These are phyloP conservation scores for Gautieria morchelliformis DNA, from an alignment of 768 basidiomycete species.

Conservation along the genomic window DNA sequence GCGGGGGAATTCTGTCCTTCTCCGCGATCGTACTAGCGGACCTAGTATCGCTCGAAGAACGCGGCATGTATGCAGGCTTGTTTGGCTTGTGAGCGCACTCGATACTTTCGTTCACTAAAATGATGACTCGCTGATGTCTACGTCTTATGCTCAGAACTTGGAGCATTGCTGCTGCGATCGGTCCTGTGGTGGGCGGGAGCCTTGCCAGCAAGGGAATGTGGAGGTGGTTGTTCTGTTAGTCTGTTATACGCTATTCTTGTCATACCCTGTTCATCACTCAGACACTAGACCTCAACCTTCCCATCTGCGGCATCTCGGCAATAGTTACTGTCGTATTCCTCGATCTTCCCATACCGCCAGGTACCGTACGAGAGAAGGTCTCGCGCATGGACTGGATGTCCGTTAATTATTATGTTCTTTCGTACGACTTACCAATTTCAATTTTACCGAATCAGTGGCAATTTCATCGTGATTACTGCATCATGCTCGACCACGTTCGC, in stretches of 20 bases:
- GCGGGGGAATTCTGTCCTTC: conserved; percentile 19
- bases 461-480: conserved; percentile 13
- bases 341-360: conserved; percentile 7
- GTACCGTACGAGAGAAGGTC: conserved; percentile 4
- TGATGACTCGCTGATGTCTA: neutral
- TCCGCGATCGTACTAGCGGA: conserved; percentile 28
- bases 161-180: conserved; percentile 26
- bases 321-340: neutral
- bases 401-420: conserved; percentile 9
- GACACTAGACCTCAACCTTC: conserved; percentile 8
- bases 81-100: conserved; percentile 14
- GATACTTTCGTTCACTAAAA: neutral
- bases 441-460: conserved; percentile 16
- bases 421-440: conserved; percentile 20
- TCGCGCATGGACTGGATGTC: conserved; percentile 12
- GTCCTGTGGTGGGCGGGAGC: conserved; percentile 28
- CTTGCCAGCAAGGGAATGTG: conserved; percentile 25
- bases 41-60: conserved; percentile 28
- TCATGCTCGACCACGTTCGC: conserved; percentile 16
- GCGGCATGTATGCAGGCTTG: conserved; percentile 24
- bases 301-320: conserved; percentile 11
- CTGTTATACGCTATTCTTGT: neutral
- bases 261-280: neutral
- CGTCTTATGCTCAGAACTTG: conserved; percentile 19
- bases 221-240: conserved; percentile 37